A percentile compares a stretch with the other conserved stretches of the same genome.
Evolutionary conservation across 768 basidiomycete genomes (phyloP).

Genomic region (Gloeopeniophorella convolvens): DNA sequence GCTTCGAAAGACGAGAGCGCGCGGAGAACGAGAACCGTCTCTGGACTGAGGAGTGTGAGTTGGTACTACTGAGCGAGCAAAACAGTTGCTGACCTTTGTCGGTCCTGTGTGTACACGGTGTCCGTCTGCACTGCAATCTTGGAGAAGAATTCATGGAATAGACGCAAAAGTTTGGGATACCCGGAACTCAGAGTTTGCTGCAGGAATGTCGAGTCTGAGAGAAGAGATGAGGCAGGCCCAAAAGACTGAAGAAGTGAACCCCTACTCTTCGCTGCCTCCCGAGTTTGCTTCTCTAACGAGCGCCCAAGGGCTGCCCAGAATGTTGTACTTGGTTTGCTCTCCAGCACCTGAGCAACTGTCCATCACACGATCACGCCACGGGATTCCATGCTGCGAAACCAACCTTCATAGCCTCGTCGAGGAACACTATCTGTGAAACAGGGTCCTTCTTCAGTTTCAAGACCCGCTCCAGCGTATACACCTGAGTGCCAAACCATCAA

Average conservation of each 20-base stretch:
- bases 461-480: slow-evolving; percentile 94
- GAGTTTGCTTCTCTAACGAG: slow-evolving; percentile 74
- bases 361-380: not conserved
- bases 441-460: slow-evolving; percentile 83
- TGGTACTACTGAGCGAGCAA: not conserved
- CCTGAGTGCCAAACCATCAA: slow-evolving; percentile 37
- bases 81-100: slow-evolving; percentile 63
- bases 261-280: slow-evolving; percentile 75
- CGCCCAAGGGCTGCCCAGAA: slow-evolving; percentile 86
- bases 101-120: slow-evolving; percentile 75
- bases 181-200: slow-evolving; percentile 84
- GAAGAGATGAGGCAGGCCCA: not conserved
- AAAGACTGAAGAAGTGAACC: not conserved
- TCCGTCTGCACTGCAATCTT: slow-evolving; percentile 95
- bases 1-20: slow-evolving; percentile 80
- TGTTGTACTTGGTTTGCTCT: slow-evolving; percentile 83
- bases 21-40: slow-evolving; percentile 83
- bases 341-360: slow-evolving; percentile 50
- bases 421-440: slow-evolving; percentile 65
- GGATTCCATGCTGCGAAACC: slow-evolving; percentile 1
- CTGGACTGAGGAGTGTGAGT: slow-evolving; percentile 52
- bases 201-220: slow-evolving; percentile 78
- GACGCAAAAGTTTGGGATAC: slow-evolving; percentile 80
- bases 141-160: slow-evolving; percentile 96
- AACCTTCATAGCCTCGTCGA: slow-evolving; percentile 94